Evolutionary conservation across 129 eudicot genomes (phyloP), one percentile per base, ranked within the genome.

Genomic region (Tagetes patula): DNA sequence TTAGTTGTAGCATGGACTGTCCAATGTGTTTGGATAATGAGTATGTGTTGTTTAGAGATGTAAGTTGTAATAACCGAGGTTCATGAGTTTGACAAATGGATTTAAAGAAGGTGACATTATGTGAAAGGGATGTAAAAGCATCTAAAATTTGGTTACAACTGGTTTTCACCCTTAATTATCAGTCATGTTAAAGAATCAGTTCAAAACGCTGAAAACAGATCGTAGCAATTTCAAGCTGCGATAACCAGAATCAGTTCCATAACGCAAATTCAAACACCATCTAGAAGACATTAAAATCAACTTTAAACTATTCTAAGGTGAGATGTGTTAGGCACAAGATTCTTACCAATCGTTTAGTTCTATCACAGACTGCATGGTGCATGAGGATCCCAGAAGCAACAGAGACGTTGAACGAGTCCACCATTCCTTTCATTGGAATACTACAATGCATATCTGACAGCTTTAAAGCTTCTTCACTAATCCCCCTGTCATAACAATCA

Each of bases 361-460:
- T 77, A 77, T 94, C 97, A 74, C 91, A 78, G 11, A 90, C 87
- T 42, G 98, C 96, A 69, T 94, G 97, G 72, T 94, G 96, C 98
- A 94, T 90, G 1, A 94, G 91, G 67, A 94, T 75, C 64, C 98
- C 98, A 50, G 98, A 93, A 79, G 98, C 98, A 74, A 90, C 98
- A 13, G 98, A 94, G 67, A 94, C 96, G 45, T 90, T 94, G 69
- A 94, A 94, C 0, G 97, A 94, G 79, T 94, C 98, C 67, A 90
- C 98, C 98, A 94, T 94, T 70, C 98, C 98, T 71, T 77, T 83
- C 97, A 94, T 90, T 40, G 98, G 97, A 65, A 94, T 94, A 80
- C 91, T 84, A 75, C 97, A 94, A 71, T 86, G 96, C 75, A 94
- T 59, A 76, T 94, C 96, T 1, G 98, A 90, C 70, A 84, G 60